A percentile compares a stretch with the other conserved stretches of the same genome.
Conservation (phyloP, 805 yeast genomes). For the Tetrapisispora arboricola region DNA sequence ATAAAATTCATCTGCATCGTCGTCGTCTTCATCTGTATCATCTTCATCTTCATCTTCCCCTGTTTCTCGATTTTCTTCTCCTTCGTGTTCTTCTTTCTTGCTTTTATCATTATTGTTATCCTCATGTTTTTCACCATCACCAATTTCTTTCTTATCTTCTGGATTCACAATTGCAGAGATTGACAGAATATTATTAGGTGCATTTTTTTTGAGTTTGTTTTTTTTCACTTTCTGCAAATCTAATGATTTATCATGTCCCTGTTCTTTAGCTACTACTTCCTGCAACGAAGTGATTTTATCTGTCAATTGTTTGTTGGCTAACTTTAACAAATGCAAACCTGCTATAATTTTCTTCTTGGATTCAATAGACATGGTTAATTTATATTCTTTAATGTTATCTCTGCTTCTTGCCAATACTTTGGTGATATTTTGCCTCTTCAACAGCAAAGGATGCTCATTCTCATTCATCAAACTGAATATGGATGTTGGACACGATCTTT, state of each 20-base stretch:
- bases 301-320: slow-evolving; percentile 71
- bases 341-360: slow-evolving; percentile 68
- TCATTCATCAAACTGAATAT: not conserved
- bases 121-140: not conserved
- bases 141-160: not conserved
- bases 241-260: too few relatives aligned
- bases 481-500: not conserved
- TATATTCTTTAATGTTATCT: slow-evolving; percentile 28
- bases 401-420: slow-evolving; percentile 30
- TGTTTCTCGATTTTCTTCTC: slow-evolving; percentile 4
- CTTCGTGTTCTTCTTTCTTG: slow-evolving; percentile 3
- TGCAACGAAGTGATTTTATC: slow-evolving; percentile 57
- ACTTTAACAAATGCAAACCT: slow-evolving; percentile 64
- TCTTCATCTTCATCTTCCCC: slow-evolving; percentile 7
- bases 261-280: slow-evolving; percentile 42
- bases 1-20: slow-evolving; percentile 20
- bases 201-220: not conserved
- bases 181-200: not conserved
- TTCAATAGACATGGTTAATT: slow-evolving; percentile 45
- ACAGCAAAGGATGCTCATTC: slow-evolving; percentile 6
- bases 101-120: not conserved
- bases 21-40: slow-evolving; percentile 10
- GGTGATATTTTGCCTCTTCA: slow-evolving; percentile 28
- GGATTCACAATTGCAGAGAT: slow-evolving; percentile 1
- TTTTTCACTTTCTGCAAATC: slow-evolving; percentile 3